Percentiles rank a stretch among this genome's conserved stretches.
These are phyloP conservation scores for Vitis vinifera DNA, from an alignment of 164 flowering plant genomes.

Conservation along the genomic window DNA sequence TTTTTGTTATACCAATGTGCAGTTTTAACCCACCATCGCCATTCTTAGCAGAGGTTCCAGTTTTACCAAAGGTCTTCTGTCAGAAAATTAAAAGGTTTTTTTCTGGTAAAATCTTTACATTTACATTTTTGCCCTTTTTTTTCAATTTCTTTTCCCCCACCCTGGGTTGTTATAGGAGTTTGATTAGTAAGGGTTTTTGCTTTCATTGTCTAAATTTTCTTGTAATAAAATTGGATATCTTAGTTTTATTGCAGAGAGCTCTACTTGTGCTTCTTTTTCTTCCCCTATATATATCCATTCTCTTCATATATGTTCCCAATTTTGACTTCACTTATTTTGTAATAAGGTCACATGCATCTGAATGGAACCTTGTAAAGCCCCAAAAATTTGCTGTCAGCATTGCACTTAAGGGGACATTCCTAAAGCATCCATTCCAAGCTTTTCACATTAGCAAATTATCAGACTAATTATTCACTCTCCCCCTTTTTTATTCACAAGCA, in stretches of 20 bases:
- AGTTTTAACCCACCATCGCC: constrained; percentile 20
- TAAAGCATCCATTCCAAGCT: no score
- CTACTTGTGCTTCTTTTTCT: background rate
- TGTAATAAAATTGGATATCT: constrained; percentile 31
- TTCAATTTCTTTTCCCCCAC: background rate
- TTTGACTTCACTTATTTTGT: background rate
- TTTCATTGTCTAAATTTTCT: constrained; percentile 8
- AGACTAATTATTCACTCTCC: no score
- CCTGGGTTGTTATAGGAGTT: constrained; percentile 7
- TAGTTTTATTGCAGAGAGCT: constrained; percentile 8
- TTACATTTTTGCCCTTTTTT: constrained; percentile 5
- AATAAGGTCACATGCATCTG: no score
- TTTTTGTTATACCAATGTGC: constrained; percentile 30
- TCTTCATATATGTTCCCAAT: background rate
- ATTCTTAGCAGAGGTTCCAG: constrained; percentile 71
- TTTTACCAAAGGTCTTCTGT: constrained; percentile 76
- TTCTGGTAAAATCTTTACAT: constrained; percentile 17
- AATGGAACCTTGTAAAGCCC: no score
- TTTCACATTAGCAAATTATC: no score
- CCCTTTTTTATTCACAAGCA: no score
- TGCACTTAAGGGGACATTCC: no score
- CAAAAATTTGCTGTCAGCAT: no score
- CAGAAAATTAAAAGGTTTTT: constrained; percentile 18
- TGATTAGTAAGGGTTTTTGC: constrained; percentile 5
- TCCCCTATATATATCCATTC: background rate